Base-by-base conservation (phyloP, 306 rosid species). In the Senna siamea region DNA sequence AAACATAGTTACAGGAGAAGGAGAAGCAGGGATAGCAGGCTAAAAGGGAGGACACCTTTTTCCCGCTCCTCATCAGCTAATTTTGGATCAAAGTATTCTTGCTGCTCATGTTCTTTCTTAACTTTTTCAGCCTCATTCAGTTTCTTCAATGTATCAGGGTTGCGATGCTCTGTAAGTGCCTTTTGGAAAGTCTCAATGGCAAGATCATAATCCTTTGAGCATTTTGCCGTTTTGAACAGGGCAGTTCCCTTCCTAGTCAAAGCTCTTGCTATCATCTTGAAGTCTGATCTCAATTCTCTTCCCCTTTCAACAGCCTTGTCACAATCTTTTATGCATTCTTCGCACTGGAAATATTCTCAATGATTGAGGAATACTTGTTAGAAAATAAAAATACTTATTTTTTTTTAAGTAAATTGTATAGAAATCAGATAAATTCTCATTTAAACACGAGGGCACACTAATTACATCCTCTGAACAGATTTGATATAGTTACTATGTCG, bases 81-180 rank as follows among this genome's bases (percentile, higher is more conserved):
- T 32, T 82, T 81, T 23, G 98, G 95, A 83, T 94, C 96, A 66
- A 84, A 91, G 69, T 87, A 91, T 75, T 94, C 98, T 72, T 85
- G 82, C 58, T 91, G 97, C 79, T 91, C 98, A 12, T 91, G 89
- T 12, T 92, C 96, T 78, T 88, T 94, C 90, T 88, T 92, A 7
- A 92, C 95, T 78, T 88, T 88, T 78, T 92, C 89, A 73, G 93
- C 95, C 1, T 94, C 99, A 66, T 94, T 92, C 38, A 92, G 82
- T 76, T 85, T 94, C 82, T 85, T 94, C 72, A 92, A 72, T 5
- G 99, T 94, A 32, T 94, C 99, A 5, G 99, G 95, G 76, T 94
- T 92, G 52, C 97, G 97, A 80, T 92, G 99, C 86, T 94, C 99
- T 0, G 99, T 94, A 30, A 94, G 97, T 59, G 99, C 99, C 82